Evolutionary conservation across 2,329 filamentous ascomycete genomes (phyloP).

Genomic region (Penicillium sp.): DNA sequence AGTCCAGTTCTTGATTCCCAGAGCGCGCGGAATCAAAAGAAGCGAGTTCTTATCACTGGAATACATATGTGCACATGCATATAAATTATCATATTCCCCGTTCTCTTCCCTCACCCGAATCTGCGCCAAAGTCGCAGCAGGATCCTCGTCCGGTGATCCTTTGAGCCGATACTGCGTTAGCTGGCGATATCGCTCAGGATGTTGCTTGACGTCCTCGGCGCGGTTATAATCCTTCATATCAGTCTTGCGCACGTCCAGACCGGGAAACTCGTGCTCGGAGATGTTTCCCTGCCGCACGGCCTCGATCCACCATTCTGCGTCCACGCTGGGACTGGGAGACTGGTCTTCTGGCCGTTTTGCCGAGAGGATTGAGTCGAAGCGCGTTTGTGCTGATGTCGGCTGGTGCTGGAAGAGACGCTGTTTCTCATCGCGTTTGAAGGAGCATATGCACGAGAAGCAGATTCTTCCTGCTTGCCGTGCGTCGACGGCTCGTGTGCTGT

Average conservation of each 20-base stretch:
- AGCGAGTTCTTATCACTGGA: conserved; percentile 57
- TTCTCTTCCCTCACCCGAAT: conserved; percentile 27
- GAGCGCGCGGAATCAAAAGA: conserved; percentile 51
- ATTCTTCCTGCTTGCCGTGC: conserved; percentile 50
- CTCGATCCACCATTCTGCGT: conserved; percentile 38
- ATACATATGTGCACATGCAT: conserved; percentile 58
- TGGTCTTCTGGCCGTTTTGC: conserved; percentile 37
- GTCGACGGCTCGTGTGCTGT: conserved; percentile 53
- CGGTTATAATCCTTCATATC: conserved; percentile 53
- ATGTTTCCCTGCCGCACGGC: conserved; percentile 27
- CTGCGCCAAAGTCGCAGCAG: conserved; percentile 8
- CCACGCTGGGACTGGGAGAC: conserved; percentile 33
- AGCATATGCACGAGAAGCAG: conserved; percentile 54
- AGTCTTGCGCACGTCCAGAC: conserved; percentile 51
- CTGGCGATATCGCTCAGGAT: conserved; percentile 40
- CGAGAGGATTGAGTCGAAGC: conserved; percentile 31
- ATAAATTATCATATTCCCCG: conserved; percentile 50
- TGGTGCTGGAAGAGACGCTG: conserved; percentile 32
- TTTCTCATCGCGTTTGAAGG: conserved; percentile 50
- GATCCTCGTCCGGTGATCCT: conserved; percentile 40
- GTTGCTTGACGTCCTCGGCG: conserved; percentile 22
- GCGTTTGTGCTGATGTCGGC: conserved; percentile 26
- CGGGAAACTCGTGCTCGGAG: conserved; percentile 36
- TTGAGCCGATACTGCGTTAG: conserved; percentile 48
- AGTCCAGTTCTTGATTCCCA: conserved; percentile 42